A percentile compares a stretch with the other conserved stretches of the same genome.
phyloP scores from a whole-genome alignment of 306 rosid species.

The Arachis stenosperma region DNA sequence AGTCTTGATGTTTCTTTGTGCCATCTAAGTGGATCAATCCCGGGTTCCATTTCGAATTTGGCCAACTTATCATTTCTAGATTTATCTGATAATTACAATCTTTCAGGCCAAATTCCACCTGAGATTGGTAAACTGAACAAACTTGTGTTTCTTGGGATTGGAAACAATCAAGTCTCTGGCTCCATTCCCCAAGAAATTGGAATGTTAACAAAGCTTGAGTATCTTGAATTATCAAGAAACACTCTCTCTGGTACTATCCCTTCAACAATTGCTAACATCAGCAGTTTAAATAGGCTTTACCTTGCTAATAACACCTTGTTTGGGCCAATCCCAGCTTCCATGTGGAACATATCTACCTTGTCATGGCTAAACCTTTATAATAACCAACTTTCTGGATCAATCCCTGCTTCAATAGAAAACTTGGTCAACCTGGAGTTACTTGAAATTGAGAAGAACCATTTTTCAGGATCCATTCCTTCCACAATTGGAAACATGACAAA shows the following conservation, averaged over 20 bases:
- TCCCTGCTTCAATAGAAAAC: neutral
- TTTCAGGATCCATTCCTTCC: constrained; percentile 11
- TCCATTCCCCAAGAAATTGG: constrained; percentile 30
- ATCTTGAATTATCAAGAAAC: neutral
- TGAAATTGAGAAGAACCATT: neutral
- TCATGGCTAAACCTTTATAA: neutral
- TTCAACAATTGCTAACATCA: neutral
- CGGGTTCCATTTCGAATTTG: neutral
- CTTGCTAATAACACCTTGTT: neutral
- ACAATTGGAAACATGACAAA: constrained; percentile 20
- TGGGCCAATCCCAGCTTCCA: neutral
- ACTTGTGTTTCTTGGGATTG: neutral
- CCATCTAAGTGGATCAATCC: neutral
- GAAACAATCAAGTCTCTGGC: neutral
- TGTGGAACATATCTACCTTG: neutral
- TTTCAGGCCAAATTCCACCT: neutral
- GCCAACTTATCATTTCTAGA: constrained; percentile 6
- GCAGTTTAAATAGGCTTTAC: neutral
- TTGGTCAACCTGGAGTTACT: neutral
- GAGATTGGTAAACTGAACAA: constrained; percentile 18
- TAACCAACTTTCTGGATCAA: neutral
- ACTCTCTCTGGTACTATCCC: neutral
- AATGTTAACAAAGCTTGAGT: neutral
- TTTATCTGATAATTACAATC: neutral
- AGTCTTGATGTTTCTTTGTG: neutral